Evolutionary conservation across 805 yeast genomes (phyloP), one percentile per base, ranked within the genome.

Genomic region (Starmerella etchellsii): DNA sequence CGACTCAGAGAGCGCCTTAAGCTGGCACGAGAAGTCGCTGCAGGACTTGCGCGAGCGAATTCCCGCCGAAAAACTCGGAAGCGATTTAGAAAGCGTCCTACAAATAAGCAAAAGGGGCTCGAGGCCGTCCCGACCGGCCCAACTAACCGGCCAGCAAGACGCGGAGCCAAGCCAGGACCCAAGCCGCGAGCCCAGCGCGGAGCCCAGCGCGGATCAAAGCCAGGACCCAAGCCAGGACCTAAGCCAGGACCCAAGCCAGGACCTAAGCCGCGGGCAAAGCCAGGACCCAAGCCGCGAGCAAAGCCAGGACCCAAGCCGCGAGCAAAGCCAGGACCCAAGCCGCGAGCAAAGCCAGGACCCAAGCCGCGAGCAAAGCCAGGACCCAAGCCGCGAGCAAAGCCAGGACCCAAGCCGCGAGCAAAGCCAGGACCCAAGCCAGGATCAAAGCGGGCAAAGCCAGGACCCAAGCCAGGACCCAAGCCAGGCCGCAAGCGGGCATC

Each of bases 1-100:
- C 9, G 56, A 54, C 30, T 47, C 50, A 13, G 75, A 74, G 47
- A 94, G 83, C 56, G 78, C 76, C 53, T 74, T 68, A 41, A 80
- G 47, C 39, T 61, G 66, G 63, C 50, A 45, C 38, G 46, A 40
- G 36, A 37, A 27, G 28, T 46, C 48, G 25, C 21, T 37, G 34
- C 41, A 42, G 39, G 36, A 27, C 35, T 35, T 44, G 32, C 35
- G 18, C 27, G 20, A 25, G 30, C 29, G 61, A 24, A 19, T 25
- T 15, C 25, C 20, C 23, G 22, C 24, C 23, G 30, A 81, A 44
- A 73, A 73, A 6, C 36, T 33, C 57, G 78, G 76, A 63, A 42
- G 42, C 36, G 53, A 49, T 35, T 43, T 34, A 21, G 47, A 40
- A 19, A 28, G 49, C 49, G 49, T 45, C 49, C 49, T 45, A 36